A percentile compares a stretch with the other conserved stretches of the same genome.
phyloP scores from a whole-genome alignment of 805 yeast genomes.

The Yarrowia osloensis region DNA sequence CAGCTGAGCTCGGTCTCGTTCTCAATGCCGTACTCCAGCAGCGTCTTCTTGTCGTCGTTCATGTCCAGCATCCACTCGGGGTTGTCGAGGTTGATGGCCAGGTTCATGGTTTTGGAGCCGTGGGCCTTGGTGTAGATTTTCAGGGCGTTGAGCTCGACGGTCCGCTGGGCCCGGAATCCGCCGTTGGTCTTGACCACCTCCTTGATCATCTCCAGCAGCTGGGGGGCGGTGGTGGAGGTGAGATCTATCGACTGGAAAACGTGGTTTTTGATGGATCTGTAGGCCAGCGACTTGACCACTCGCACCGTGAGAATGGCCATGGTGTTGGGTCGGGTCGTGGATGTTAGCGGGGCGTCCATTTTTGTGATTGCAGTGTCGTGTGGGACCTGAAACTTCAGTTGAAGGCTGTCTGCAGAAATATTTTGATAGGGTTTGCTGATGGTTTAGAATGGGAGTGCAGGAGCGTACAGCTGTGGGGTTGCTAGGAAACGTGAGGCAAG shows the following conservation, averaged over 20 bases:
- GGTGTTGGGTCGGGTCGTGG: conserved; percentile 17
- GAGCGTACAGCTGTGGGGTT: conserved; percentile 7
- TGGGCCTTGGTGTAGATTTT: conserved; percentile 95
- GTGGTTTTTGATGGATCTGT: conserved; percentile 38
- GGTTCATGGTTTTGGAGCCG: conserved; percentile 88
- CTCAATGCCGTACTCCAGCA: conserved; percentile 58
- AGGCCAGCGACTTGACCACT: conserved; percentile 83
- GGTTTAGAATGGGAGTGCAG: not conserved
- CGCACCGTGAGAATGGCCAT: conserved; percentile 74
- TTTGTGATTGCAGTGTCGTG: not conserved
- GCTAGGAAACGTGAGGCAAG: not conserved
- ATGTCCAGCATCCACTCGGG: conserved; percentile 69
- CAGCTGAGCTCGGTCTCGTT: conserved; percentile 91
- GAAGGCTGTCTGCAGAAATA: not conserved
- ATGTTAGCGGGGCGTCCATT: conserved; percentile 26
- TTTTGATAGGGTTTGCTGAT: conserved; percentile 1
- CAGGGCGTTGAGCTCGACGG: conserved; percentile 62
- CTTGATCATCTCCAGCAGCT: conserved; percentile 57
- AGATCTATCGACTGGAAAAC: conserved; percentile 68
- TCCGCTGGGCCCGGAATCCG: conserved; percentile 78
- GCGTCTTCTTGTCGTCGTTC: conserved; percentile 46
- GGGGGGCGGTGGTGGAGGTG: conserved; percentile 62
- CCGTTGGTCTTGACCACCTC: conserved; percentile 57
- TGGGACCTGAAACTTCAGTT: not conserved
- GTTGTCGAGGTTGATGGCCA: conserved; percentile 86